phyloP scores from a whole-genome alignment of 495 filamentous ascomycete genomes.

The Podospora fimiseda region DNA sequence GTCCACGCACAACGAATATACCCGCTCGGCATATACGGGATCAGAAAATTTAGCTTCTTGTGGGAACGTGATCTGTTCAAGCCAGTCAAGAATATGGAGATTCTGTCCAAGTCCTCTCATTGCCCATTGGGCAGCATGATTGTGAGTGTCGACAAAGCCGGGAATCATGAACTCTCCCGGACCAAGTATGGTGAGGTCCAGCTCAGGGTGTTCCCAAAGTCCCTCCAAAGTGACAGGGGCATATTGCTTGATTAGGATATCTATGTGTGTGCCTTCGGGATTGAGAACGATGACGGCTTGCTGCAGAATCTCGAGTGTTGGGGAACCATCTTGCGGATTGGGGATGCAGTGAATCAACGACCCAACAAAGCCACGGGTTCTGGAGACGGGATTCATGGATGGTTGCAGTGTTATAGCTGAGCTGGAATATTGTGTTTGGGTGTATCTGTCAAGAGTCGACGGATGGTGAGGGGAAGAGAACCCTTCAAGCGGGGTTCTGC shows the following conservation, averaged over 20 bases:
- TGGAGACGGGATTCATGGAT: no score
- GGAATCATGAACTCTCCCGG: constrained; percentile 53
- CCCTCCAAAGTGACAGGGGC: neutral
- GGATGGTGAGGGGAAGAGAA: no score
- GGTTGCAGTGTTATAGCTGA: no score
- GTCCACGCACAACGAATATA: constrained; percentile 49
- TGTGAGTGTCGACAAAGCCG: constrained; percentile 60
- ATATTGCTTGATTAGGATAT: constrained; percentile 13
- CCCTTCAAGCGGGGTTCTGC: no score
- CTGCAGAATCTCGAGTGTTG: constrained; percentile 41
- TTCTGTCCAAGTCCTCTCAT: constrained; percentile 55
- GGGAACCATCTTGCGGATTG: constrained; percentile 9
- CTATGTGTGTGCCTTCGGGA: constrained; percentile 37
- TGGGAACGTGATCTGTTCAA: constrained; percentile 55
- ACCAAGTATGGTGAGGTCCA: constrained; percentile 25
- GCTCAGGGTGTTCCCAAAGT: constrained; percentile 4
- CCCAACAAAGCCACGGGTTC: constrained; percentile 41
- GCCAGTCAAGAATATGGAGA: constrained; percentile 54
- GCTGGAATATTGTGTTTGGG: no score
- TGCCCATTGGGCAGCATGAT: constrained; percentile 59
- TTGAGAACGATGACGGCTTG: constrained; percentile 41
- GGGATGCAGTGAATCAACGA: constrained; percentile 46
- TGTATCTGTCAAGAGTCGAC: no score
- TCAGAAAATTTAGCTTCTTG: constrained; percentile 55
- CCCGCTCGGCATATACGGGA: constrained; percentile 42